Conservation (phyloP, 352 stramenopile species). For the Phytopythium ostracodes region DNA sequence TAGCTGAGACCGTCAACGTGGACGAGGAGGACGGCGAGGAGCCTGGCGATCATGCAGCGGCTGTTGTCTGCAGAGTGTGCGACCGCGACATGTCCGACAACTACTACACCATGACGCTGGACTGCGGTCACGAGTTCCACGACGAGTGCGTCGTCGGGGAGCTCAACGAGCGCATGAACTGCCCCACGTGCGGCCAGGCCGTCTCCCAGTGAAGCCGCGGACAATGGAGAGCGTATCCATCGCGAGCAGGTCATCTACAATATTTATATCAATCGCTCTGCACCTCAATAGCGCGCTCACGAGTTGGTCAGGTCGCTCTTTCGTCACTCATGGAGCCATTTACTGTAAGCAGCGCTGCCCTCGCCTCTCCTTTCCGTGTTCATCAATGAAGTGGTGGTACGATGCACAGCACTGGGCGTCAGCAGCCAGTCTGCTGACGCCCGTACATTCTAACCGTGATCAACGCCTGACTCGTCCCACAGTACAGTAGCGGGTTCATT, state of each 20-base stretch:
- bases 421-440: too few relatives aligned
- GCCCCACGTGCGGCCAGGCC: conserved; percentile 23
- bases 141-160: conserved; percentile 41
- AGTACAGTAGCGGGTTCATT: too few relatives aligned
- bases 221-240: not conserved
- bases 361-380: too few relatives aligned
- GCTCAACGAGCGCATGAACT: conserved; percentile 38
- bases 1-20: not conserved
- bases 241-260: not conserved
- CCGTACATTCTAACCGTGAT: too few relatives aligned
- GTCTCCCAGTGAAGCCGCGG: not conserved
- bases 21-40: not conserved
- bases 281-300: too few relatives aligned
- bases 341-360: too few relatives aligned
- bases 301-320: too few relatives aligned
- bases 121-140: conserved; percentile 44
- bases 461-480: too few relatives aligned
- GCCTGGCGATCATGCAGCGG: not conserved
- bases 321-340: too few relatives aligned
- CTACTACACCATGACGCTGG: conserved; percentile 21
- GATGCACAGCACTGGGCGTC: too few relatives aligned
- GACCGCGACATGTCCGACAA: conserved; percentile 12
- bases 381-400: too few relatives aligned
- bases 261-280: not conserved
- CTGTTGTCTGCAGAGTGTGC: conserved; percentile 14